Base-by-base conservation (phyloP, 805 yeast species). In the Saturnispora zaruensis region DNA sequence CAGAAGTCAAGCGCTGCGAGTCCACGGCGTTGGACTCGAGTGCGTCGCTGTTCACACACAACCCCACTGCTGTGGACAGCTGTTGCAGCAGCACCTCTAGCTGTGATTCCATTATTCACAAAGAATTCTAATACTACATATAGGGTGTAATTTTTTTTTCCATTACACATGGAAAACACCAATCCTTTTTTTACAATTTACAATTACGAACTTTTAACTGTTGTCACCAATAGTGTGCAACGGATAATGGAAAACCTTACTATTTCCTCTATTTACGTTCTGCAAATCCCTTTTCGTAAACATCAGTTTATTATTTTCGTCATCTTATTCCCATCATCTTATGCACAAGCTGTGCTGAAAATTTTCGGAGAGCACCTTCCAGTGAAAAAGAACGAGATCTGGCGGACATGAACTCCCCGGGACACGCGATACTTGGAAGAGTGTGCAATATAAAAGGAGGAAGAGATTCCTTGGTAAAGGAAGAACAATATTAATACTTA, bases 91-190 rank as follows among this genome's bases (percentile, higher is more conserved):
- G 36, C 3, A 32, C 34, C 18, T 43, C 45, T 21, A 43, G 16
- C 30, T 43, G 45, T 6, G 45, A 43, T 8, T 43, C 45, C 45
- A 43, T 43, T n/a, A n/a, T n/a, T n/a, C n/a, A n/a, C n/a, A n/a
- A n/a, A n/a, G n/a, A n/a, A n/a, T n/a, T n/a, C n/a, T n/a, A n/a
- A n/a, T n/a, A n/a, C n/a, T n/a, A n/a, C n/a, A n/a, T n/a, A n/a
- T n/a, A n/a, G n/a, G n/a, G n/a, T n/a, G n/a, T n/a, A n/a, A n/a
- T n/a, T n/a, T n/a, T n/a, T n/a, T n/a, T n/a, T n/a, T n/a, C n/a
- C n/a, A n/a, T n/a, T n/a, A n/a, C n/a, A n/a, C 40, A 20, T 36
- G 40, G 40, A 36, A 36, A 18, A 36, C 40, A 36, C 40, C 23
- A 11, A 20, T 18, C 40, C 40, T 36, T 36, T 36, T 11, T 34